Conservation (phyloP, 2,329 filamentous ascomycete species). For the Lasiodiplodia sp. region DNA sequence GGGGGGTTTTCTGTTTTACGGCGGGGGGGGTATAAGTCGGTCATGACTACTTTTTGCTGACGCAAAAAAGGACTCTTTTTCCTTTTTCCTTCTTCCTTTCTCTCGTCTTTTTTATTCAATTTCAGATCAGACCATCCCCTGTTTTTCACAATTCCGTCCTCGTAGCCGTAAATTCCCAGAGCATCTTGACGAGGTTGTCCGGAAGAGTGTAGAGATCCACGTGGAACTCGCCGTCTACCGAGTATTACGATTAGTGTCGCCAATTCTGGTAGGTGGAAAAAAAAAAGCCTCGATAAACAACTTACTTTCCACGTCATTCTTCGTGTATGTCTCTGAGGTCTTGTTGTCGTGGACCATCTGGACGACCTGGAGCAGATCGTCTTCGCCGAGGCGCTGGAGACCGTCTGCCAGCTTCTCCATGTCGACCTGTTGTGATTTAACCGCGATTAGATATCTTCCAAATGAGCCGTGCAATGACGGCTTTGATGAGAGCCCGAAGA, state of each 20-base stretch:
- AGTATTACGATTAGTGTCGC: neutral
- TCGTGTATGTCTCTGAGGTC: slow-evolving; percentile 89
- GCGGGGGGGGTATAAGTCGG: neutral
- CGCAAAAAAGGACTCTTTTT: neutral
- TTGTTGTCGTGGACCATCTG: slow-evolving; percentile 99
- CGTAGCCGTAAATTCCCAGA: slow-evolving; percentile 81
- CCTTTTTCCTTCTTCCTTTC: neutral
- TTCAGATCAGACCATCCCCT: neutral
- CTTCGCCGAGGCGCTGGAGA: slow-evolving; percentile 86
- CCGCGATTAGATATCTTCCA: neutral
- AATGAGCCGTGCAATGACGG: slow-evolving; percentile 12
- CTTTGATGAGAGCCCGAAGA: neutral
- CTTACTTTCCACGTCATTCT: slow-evolving; percentile 95
- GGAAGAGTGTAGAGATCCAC: slow-evolving; percentile 98
- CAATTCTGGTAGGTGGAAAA: neutral
- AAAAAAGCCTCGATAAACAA: slow-evolving; percentile 36
- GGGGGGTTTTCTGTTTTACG: neutral
- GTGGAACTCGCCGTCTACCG: slow-evolving; percentile 89
- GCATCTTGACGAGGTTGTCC: slow-evolving; percentile 85
- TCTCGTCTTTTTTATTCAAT: neutral
- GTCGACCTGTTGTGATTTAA: slow-evolving; percentile 64
- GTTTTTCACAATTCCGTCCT: slow-evolving; percentile 34
- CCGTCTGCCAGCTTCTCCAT: slow-evolving; percentile 97
- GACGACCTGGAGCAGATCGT: slow-evolving; percentile 92
- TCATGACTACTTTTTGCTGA: neutral